Percentiles rank a stretch among this genome's conserved stretches.
Evolutionary conservation across 192 early-diverging fungal genomes (phyloP).

Genomic region (Backusella tuberculispora): DNA sequence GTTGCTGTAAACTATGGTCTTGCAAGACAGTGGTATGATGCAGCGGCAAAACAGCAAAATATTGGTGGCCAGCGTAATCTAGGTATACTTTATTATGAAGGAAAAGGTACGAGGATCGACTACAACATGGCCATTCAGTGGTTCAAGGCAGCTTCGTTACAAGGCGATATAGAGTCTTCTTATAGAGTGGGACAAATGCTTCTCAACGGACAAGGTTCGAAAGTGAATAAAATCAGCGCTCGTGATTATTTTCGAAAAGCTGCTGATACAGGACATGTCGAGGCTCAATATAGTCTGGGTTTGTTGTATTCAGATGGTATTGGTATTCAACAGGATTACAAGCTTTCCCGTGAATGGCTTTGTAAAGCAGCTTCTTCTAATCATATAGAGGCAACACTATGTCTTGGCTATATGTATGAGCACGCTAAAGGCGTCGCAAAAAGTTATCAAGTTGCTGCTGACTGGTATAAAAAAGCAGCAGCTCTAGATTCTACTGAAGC

Average conservation of each 20-base stretch:
- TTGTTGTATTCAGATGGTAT: not conserved
- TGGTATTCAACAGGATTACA: not conserved
- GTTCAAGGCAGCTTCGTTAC: slow-evolving; percentile 37
- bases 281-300: not conserved
- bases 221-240: slow-evolving; percentile 17
- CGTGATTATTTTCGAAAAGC: slow-evolving; percentile 39
- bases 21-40: not conserved
- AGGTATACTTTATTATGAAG: slow-evolving; percentile 33
- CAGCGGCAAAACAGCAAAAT: not conserved
- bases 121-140: slow-evolving; percentile 37
- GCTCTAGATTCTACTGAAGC: slow-evolving; percentile 69
- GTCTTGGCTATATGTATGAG: slow-evolving; percentile 33
- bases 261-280: not conserved
- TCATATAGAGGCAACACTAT: slow-evolving; percentile 23
- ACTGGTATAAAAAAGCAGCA: slow-evolving; percentile 66
- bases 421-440: slow-evolving; percentile 52
- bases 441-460: slow-evolving; percentile 62
- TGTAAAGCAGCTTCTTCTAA: slow-evolving; percentile 3
- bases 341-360: not conserved
- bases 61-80: slow-evolving; percentile 8
- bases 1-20: not conserved
- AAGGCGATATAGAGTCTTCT: slow-evolving; percentile 29
- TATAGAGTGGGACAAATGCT: slow-evolving; percentile 31
- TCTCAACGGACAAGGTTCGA: slow-evolving; percentile 30
- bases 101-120: slow-evolving; percentile 24